Conservation (phyloP, 495 filamentous ascomycete genomes). For the Jackrogersella multiformis region DNA sequence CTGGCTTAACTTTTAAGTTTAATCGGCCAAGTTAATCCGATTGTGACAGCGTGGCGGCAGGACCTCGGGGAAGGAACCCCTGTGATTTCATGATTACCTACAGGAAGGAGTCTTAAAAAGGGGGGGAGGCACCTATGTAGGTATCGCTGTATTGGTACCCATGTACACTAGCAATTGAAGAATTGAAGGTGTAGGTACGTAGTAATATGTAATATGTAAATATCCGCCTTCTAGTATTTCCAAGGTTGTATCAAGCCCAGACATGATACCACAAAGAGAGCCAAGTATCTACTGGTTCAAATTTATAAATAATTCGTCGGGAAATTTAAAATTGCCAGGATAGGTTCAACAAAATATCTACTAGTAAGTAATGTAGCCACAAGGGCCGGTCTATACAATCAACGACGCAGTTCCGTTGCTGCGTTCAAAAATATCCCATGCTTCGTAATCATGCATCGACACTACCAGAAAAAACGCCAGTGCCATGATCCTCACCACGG, state of each 20-base stretch:
- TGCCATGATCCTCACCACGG: constrained; percentile 44
- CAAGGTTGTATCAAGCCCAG: too few species aligned
- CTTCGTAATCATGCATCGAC: constrained; percentile 47
- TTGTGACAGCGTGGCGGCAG: constrained; percentile 44
- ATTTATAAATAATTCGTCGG: too few species aligned
- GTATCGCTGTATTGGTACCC: too few species aligned
- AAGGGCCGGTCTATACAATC: constrained; percentile 40
- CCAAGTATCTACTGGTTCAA: too few species aligned
- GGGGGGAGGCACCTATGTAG: too few species aligned
- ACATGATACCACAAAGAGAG: too few species aligned
- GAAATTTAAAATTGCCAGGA: background rate
- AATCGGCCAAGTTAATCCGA: constrained; percentile 36
- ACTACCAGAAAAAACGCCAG: constrained; percentile 46
- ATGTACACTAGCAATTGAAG: too few species aligned
- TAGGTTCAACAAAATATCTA: constrained; percentile 20
- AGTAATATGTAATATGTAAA: background rate
- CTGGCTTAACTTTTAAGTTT: constrained; percentile 12
- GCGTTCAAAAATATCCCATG: constrained; percentile 38
- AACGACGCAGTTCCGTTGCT: constrained; percentile 35
- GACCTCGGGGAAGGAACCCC: background rate
- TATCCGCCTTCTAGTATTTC: background rate
- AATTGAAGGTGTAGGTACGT: background rate
- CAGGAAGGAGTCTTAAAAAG: too few species aligned
- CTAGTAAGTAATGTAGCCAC: constrained; percentile 30
- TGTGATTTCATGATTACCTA: background rate